These are phyloP conservation scores for Hypoxylon lienhwacheense DNA, from an alignment of 495 filamentous ascomycete species.

Conservation along the genomic window DNA sequence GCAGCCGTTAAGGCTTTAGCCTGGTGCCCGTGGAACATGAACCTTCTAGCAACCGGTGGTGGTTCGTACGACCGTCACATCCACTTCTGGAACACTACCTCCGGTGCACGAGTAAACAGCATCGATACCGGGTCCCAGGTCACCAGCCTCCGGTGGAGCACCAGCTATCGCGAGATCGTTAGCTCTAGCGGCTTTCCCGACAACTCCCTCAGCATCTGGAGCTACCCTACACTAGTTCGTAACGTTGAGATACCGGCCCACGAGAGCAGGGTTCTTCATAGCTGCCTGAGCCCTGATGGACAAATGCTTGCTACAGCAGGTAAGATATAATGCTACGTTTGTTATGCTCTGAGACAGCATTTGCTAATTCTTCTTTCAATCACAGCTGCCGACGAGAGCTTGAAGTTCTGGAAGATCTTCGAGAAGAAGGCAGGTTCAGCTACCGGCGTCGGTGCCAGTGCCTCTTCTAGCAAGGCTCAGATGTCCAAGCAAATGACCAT, in stretches of 20 bases:
- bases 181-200: conserved; percentile 97
- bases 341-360: background rate
- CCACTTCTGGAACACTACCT: conserved; percentile 99
- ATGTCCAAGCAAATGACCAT: conserved; percentile 98
- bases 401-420: conserved; percentile 99
- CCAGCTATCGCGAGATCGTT: conserved; percentile 95
- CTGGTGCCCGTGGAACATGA: conserved; percentile 99
- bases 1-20: conserved; percentile 96
- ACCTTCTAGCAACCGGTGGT: conserved; percentile 93
- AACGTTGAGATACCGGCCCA: conserved; percentile 99
- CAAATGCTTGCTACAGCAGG: conserved; percentile 94
- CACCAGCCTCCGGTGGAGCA: conserved; percentile 92
- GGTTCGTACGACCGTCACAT: conserved; percentile 97
- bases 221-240: conserved; percentile 92
- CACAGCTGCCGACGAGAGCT: conserved; percentile 83
- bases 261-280: conserved; percentile 94
- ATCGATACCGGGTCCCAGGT: conserved; percentile 98
- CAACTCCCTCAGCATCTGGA: conserved; percentile 98
- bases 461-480: conserved; percentile 58
- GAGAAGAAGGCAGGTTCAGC: conserved; percentile 88
- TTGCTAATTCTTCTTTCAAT: conserved; percentile 22
- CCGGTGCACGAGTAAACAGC: conserved; percentile 95
- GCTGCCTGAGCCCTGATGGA: conserved; percentile 90
- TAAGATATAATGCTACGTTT: conserved; percentile 32
- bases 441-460: conserved; percentile 60